A percentile compares a stretch with the other conserved stretches of the same genome.
phyloP scores from a whole-genome alignment of 768 basidiomycete species.

The Suillus americanus region DNA sequence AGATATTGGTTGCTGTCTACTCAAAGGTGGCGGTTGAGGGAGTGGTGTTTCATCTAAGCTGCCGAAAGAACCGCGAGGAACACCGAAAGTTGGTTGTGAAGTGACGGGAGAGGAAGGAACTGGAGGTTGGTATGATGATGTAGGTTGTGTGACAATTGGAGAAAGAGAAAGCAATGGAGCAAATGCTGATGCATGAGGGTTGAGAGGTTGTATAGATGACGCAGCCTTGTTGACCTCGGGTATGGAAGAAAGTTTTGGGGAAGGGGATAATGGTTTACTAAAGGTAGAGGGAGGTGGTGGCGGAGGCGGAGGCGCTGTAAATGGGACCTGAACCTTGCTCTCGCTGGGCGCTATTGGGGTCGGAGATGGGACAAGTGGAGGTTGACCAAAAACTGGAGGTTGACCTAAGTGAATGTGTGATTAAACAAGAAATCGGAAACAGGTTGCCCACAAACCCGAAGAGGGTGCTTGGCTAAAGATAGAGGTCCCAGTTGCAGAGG shows the following conservation, averaged over 20 bases:
- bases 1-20: slow-evolving; percentile 31
- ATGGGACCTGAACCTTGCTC: neutral
- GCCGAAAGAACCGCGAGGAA: neutral
- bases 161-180: neutral
- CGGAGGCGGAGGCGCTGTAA: neutral
- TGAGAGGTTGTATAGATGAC: slow-evolving; percentile 11
- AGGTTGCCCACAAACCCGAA: neutral
- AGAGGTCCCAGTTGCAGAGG: neutral
- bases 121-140: slow-evolving; percentile 14
- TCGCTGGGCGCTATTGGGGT: neutral
- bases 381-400: neutral
- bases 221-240: neutral
- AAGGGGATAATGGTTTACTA: neutral
- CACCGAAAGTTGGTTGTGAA: slow-evolving; percentile 8
- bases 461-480: neutral
- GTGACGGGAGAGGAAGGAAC: slow-evolving; percentile 13
- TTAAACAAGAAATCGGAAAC: neutral
- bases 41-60: slow-evolving; percentile 13
- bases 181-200: slow-evolving; percentile 21
- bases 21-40: slow-evolving; percentile 28
- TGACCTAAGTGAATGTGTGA: neutral
- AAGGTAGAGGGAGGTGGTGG: too few species aligned
- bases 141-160: neutral
- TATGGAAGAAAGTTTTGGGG: neutral
- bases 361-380: neutral